A percentile compares a stretch with the other conserved stretches of the same genome.
Evolutionary conservation across 768 basidiomycete genomes (phyloP).

Genomic region (Phanerodontia chrysosporium): DNA sequence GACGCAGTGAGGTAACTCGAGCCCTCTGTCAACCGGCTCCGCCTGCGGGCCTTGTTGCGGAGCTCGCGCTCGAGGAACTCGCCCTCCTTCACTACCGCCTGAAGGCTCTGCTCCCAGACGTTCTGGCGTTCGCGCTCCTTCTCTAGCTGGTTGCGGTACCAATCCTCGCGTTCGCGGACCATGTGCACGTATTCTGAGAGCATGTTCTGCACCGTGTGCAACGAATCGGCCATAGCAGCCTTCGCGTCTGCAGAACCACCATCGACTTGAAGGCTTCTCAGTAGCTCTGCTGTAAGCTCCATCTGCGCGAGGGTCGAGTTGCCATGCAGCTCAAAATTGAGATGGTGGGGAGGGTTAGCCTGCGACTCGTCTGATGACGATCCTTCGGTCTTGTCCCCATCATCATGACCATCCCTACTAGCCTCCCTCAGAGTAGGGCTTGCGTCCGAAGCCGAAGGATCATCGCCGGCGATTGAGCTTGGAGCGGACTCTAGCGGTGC

Average conservation of each 20-base stretch:
- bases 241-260: conserved; percentile 12
- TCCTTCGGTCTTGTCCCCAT: conserved; percentile 38
- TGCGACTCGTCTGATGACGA: conserved; percentile 41
- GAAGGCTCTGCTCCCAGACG: conserved; percentile 90
- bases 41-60: conserved; percentile 52
- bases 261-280: conserved; percentile 37
- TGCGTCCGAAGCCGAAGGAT: conserved; percentile 7
- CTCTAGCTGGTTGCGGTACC: conserved; percentile 63
- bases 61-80: conserved; percentile 81
- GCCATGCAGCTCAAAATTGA: conserved; percentile 59
- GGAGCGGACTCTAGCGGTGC: conserved; percentile 15
- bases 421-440: conserved; percentile 2
- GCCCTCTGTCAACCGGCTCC: conserved; percentile 38
- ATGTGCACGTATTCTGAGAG: conserved; percentile 68
- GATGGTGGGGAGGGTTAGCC: conserved; percentile 51
- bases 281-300: conserved; percentile 67
- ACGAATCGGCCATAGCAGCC: conserved; percentile 37
- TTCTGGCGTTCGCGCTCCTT: conserved; percentile 58
- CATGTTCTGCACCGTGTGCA: conserved; percentile 52
- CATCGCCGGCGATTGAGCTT: conserved; percentile 26
- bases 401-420: conserved; percentile 21
- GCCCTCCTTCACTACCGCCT: conserved; percentile 81
- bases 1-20: conserved; percentile 39
- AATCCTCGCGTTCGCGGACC: conserved; percentile 74
- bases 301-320: conserved; percentile 72